A percentile compares a stretch with the other conserved stretches of the same genome.
Evolutionary conservation across 1,284 basidiomycete genomes (phyloP).

Genomic region (Puccinia hordei): DNA sequence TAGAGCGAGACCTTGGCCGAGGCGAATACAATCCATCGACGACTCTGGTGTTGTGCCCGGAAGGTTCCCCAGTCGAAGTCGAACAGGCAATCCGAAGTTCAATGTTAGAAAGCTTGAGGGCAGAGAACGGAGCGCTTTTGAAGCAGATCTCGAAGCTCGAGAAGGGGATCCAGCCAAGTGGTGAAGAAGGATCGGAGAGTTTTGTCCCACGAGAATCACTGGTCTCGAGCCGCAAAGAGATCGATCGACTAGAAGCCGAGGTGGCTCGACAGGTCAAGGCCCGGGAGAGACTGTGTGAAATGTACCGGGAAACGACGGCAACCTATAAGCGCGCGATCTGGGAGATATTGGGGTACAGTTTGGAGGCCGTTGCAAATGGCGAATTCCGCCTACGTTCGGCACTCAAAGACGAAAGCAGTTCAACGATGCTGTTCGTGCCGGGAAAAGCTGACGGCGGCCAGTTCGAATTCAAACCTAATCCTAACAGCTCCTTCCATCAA

Average conservation of each 20-base stretch:
- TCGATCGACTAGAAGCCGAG: slow-evolving; percentile 25
- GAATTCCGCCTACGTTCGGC: slow-evolving; percentile 36
- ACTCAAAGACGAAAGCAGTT: slow-evolving; percentile 25
- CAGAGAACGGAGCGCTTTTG: slow-evolving; percentile 35
- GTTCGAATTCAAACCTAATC: slow-evolving; percentile 42
- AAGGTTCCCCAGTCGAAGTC: slow-evolving; percentile 32
- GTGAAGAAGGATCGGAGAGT: not conserved
- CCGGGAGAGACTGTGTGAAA: slow-evolving; percentile 23
- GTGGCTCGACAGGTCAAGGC: slow-evolving; percentile 21
- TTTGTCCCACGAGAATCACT: slow-evolving; percentile 42
- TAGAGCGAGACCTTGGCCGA: slow-evolving; percentile 49
- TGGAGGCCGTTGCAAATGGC: slow-evolving; percentile 44
- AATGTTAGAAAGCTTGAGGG: slow-evolving; percentile 26
- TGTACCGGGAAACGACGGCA: slow-evolving; percentile 33
- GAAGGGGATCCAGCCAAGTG: slow-evolving; percentile 25
- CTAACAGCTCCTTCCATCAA: slow-evolving; percentile 38
- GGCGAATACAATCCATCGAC: slow-evolving; percentile 37
- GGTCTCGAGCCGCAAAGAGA: slow-evolving; percentile 8
- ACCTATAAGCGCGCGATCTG: slow-evolving; percentile 39
- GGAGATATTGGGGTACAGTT: slow-evolving; percentile 48
- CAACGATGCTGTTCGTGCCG: slow-evolving; percentile 39
- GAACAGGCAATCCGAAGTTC: slow-evolving; percentile 33
- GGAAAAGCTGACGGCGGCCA: slow-evolving; percentile 33
- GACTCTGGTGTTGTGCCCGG: slow-evolving; percentile 34
- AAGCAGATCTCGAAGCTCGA: slow-evolving; percentile 34